Conservation (phyloP, 1,139 yeast species). For the Scheffersomyces parashehatae region DNA sequence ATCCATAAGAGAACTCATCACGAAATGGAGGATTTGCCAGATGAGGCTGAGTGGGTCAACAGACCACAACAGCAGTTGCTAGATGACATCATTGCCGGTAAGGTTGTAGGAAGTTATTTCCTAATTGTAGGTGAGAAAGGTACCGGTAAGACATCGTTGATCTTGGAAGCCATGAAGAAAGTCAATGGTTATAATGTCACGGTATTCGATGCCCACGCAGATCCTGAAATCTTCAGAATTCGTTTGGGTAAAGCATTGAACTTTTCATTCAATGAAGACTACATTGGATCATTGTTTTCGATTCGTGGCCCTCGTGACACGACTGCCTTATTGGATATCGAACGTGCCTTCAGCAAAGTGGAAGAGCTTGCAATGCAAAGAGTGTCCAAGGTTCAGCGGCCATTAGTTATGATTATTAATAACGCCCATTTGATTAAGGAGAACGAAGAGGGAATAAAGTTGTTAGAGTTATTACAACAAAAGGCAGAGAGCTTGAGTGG, state of each 20-base stretch:
- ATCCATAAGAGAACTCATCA: slow-evolving; percentile 47
- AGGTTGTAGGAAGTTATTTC: slow-evolving; percentile 65
- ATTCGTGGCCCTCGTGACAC: slow-evolving; percentile 86
- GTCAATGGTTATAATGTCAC: slow-evolving; percentile 68
- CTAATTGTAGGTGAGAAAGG: slow-evolving; percentile 83
- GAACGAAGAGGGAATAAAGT: slow-evolving; percentile 66
- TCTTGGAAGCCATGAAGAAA: slow-evolving; percentile 68
- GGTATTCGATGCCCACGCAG: slow-evolving; percentile 81
- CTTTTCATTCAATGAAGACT: slow-evolving; percentile 76
- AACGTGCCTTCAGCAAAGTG: slow-evolving; percentile 73
- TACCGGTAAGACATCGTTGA: slow-evolving; percentile 78
- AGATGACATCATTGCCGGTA: slow-evolving; percentile 67
- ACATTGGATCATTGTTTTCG: slow-evolving; percentile 79
- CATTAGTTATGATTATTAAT: slow-evolving; percentile 70
- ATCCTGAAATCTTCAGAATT: slow-evolving; percentile 78
- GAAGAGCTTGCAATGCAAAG: slow-evolving; percentile 70
- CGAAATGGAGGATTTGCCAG: slow-evolving; percentile 25
- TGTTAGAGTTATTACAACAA: slow-evolving; percentile 78
- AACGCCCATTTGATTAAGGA: slow-evolving; percentile 74
- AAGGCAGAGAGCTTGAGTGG: slow-evolving; percentile 81
- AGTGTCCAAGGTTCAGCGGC: slow-evolving; percentile 38
- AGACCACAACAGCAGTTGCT: slow-evolving; percentile 68
- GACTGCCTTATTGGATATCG: slow-evolving; percentile 78
- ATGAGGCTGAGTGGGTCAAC: slow-evolving; percentile 56
- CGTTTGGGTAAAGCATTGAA: slow-evolving; percentile 75